phyloP scores from a whole-genome alignment of 179 eudicot genomes.

The Silene coronaria region DNA sequence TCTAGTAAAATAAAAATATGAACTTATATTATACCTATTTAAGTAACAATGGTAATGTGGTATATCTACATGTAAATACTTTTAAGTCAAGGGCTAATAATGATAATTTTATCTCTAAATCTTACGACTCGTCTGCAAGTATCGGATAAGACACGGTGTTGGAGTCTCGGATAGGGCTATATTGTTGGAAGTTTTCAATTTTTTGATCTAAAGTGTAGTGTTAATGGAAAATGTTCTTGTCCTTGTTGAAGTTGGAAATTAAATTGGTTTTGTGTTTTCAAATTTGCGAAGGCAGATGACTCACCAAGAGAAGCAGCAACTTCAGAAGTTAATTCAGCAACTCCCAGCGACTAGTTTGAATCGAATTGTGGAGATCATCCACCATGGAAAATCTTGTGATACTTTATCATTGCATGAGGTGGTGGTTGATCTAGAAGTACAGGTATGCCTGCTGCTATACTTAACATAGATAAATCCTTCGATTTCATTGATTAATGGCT shows the following conservation, averaged over 20 bases:
- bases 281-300: slow-evolving; percentile 54
- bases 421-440: slow-evolving; percentile 52
- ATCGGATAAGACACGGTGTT: too few relatives aligned
- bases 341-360: slow-evolving; percentile 56
- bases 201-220: too few relatives aligned
- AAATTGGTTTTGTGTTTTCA: background rate
- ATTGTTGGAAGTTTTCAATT: too few relatives aligned
- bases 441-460: slow-evolving; percentile 34
- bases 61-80: too few relatives aligned
- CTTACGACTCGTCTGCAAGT: too few relatives aligned
- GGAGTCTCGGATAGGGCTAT: too few relatives aligned
- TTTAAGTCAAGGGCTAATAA: too few relatives aligned
- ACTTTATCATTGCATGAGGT: slow-evolving; percentile 31
- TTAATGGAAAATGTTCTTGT: background rate
- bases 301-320: slow-evolving; percentile 58
- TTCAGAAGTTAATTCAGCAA: slow-evolving; percentile 44
- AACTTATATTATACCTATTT: too few relatives aligned
- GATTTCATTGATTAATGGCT: background rate
- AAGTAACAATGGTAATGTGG: too few relatives aligned
- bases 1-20: too few relatives aligned
- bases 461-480: background rate
- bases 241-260: background rate
- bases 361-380: slow-evolving; percentile 69
- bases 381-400: slow-evolving; percentile 29
- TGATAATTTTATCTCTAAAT: too few relatives aligned